Conservation (phyloP, 2,329 filamentous ascomycete species). For the Mollisiaceae sp. region DNA sequence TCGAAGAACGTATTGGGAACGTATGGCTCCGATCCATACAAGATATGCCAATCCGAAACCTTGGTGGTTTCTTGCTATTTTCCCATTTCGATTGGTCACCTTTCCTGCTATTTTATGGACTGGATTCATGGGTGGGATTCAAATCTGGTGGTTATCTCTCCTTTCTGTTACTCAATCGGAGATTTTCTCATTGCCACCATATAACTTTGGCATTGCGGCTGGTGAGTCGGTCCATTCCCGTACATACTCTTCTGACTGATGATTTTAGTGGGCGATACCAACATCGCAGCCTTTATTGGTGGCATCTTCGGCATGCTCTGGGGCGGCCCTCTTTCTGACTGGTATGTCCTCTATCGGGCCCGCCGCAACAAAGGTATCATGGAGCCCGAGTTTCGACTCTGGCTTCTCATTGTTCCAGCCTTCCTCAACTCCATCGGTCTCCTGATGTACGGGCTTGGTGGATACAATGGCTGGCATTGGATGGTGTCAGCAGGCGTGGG, state of each 20-base stretch:
- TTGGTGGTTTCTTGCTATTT: constrained; percentile 21
- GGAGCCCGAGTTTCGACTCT: constrained; percentile 26
- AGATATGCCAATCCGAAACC: constrained; percentile 20
- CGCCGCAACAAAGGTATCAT: constrained; percentile 24
- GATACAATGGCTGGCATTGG: constrained; percentile 22
- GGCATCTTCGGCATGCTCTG: constrained; percentile 26
- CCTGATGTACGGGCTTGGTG: constrained; percentile 25
- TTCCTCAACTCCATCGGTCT: constrained; percentile 25
- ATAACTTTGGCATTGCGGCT: constrained; percentile 24
- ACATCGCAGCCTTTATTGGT: constrained; percentile 27
- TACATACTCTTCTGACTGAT: background rate
- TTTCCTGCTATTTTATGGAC: constrained; percentile 26
- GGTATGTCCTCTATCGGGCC: constrained; percentile 20
- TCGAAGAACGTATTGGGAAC: constrained; percentile 17
- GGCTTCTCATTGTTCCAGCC: constrained; percentile 21
- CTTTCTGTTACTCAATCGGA: constrained; percentile 27
- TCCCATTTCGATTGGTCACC: constrained; percentile 21
- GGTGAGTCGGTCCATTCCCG: background rate
- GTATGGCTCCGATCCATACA: constrained; percentile 22
- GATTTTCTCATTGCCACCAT: constrained; percentile 22
- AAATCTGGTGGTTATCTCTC: constrained; percentile 27
- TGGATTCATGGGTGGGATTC: constrained; percentile 22
- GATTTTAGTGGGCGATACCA: constrained; percentile 22
- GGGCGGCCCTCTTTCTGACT: constrained; percentile 24
- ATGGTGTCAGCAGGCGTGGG: constrained; percentile 24